phyloP scores from a whole-genome alignment of 345 rosid species.

The Murraya paniculata region DNA sequence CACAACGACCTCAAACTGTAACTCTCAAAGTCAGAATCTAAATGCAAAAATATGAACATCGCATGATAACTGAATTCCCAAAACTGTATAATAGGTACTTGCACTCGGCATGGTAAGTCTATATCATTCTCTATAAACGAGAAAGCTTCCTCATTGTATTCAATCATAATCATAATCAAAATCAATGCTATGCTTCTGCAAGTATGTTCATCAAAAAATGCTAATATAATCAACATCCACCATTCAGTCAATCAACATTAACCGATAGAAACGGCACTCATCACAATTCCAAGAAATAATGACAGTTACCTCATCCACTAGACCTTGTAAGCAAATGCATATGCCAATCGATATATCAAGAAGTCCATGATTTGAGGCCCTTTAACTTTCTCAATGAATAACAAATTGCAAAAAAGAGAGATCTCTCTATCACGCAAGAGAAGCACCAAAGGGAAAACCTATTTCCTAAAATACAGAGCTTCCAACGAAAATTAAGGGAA shows the following conservation, averaged over 20 bases:
- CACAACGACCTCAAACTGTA: not conserved
- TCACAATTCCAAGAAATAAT: not conserved
- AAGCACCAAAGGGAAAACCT: not conserved
- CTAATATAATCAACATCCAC: not conserved
- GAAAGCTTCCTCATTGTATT: not conserved
- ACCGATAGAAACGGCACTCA: not conserved
- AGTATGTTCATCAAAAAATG: not conserved
- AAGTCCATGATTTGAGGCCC: not conserved
- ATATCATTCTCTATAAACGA: not conserved
- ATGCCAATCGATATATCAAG: not conserved
- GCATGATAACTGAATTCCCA: not conserved
- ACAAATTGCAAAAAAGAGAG: not conserved
- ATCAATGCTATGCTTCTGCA: not conserved
- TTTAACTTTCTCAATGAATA: not conserved
- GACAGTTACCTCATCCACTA: not conserved
- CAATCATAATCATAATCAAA: not conserved
- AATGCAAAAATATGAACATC: not conserved
- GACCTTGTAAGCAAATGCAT: not conserved
- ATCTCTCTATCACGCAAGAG: not conserved
- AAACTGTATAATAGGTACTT: not conserved
- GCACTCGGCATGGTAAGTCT: not conserved
- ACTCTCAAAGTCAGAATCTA: not conserved
- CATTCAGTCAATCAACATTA: not conserved
- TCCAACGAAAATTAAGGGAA: not conserved
- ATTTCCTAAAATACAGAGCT: not conserved